Percentiles rank a stretch among this genome's conserved stretches.
Evolutionary conservation across 2,329 filamentous ascomycete genomes (phyloP).

Genomic region (Arthrobotrys conoides): DNA sequence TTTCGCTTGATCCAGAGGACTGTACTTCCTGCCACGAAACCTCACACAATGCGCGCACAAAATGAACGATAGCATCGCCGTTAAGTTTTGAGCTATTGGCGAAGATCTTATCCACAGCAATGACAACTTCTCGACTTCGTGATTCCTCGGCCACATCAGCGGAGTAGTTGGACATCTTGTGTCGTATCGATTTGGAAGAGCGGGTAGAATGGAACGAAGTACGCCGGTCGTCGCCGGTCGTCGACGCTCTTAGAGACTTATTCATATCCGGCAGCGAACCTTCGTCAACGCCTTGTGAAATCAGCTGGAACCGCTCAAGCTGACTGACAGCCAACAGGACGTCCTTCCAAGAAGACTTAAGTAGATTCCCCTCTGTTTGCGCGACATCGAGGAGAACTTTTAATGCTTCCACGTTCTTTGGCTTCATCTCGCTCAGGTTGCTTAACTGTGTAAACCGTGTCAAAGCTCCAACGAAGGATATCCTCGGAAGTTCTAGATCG

Average conservation of each 20-base stretch:
- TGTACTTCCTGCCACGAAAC: constrained; percentile 99
- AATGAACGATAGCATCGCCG: constrained; percentile 94
- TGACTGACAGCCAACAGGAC: constrained; percentile 95
- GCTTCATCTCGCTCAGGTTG: constrained; percentile 93
- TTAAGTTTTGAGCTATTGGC: constrained; percentile 94
- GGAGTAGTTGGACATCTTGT: constrained; percentile 73
- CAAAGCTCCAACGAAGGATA: constrained; percentile 93
- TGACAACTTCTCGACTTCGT: constrained; percentile 91
- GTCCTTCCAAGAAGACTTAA: constrained; percentile 94
- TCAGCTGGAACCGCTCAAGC: constrained; percentile 92
- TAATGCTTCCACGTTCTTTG: constrained; percentile 95
- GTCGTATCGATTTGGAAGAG: constrained; percentile 65
- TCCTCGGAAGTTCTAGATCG: constrained; percentile 89
- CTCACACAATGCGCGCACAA: constrained; percentile 90
- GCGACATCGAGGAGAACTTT: constrained; percentile 93
- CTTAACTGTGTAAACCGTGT: constrained; percentile 96
- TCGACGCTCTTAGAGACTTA: constrained; percentile 69
- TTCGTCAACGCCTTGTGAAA: constrained; percentile 94
- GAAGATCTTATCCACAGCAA: constrained; percentile 94
- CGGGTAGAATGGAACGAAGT: constrained; percentile 63
- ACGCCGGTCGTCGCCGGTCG: constrained; percentile 70
- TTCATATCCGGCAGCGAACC: constrained; percentile 92
- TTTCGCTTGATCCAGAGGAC: constrained; percentile 94
- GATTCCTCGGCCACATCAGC: constrained; percentile 90
- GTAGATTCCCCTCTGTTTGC: constrained; percentile 88